Conservation (phyloP, 2,329 filamentous ascomycete species). For the Endothia cerciana region DNA sequence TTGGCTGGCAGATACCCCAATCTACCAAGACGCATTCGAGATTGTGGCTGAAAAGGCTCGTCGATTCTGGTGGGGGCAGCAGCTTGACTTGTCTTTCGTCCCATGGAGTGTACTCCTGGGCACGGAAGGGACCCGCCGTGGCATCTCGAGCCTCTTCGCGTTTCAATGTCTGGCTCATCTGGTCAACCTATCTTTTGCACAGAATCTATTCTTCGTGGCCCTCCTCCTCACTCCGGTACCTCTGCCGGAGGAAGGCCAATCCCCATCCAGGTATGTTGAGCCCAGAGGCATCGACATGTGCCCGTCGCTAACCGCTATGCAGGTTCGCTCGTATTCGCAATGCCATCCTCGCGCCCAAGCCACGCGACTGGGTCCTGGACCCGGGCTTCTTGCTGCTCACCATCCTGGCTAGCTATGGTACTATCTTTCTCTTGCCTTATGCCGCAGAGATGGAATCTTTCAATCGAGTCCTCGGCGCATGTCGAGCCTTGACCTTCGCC, state of each 20-base stretch:
- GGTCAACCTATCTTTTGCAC: conserved; percentile 63
- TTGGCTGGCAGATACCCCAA: conserved; percentile 58
- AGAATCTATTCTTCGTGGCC: conserved; percentile 66
- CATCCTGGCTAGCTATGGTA: conserved; percentile 41
- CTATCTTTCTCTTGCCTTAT: conserved; percentile 45
- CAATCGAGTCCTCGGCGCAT: conserved; percentile 37
- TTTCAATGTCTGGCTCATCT: conserved; percentile 64
- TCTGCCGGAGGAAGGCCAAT: conserved; percentile 39
- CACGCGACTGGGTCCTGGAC: conserved; percentile 48
- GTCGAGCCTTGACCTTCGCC: conserved; percentile 46
- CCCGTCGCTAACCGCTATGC: not conserved
- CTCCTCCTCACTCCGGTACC: conserved; percentile 60
- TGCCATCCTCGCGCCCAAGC: conserved; percentile 44
- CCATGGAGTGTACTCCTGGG: conserved; percentile 62
- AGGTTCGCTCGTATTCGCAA: conserved; percentile 37
- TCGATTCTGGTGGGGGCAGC: conserved; percentile 66
- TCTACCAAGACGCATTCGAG: conserved; percentile 57
- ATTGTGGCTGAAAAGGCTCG: conserved; percentile 58
- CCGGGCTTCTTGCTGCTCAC: conserved; percentile 41
- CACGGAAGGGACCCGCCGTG: conserved; percentile 61
- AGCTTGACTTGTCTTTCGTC: conserved; percentile 58
- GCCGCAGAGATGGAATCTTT: conserved; percentile 47
- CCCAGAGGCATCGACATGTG: accelerated
- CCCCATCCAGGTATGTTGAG: conserved; percentile 35
- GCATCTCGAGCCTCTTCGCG: conserved; percentile 57